A percentile compares a stretch with the other conserved stretches of the same genome.
Conservation (phyloP, 2,329 filamentous ascomycete species). For the Ascochyta fabae region DNA sequence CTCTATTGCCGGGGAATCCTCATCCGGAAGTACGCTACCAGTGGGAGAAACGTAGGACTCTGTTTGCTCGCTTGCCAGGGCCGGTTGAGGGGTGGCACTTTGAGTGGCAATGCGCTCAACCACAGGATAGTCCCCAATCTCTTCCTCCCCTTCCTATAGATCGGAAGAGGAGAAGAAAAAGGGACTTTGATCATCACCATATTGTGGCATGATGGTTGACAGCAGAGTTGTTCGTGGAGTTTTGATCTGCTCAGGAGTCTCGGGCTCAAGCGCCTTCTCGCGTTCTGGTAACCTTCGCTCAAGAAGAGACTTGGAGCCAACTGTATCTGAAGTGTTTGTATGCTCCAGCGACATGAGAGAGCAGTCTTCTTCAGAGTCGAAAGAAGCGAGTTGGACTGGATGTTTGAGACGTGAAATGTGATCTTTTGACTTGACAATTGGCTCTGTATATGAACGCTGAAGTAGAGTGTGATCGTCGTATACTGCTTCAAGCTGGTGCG, state of each 20-base stretch:
- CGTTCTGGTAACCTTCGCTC: not conserved
- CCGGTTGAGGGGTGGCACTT: not conserved
- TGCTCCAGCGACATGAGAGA: not conserved
- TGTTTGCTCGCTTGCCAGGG: not conserved
- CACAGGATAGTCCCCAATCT: not conserved
- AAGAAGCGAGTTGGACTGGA: not conserved
- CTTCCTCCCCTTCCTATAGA: slow-evolving; percentile 8
- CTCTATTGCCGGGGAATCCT: not conserved
- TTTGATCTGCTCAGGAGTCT: not conserved
- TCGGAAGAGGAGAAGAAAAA: slow-evolving; percentile 10
- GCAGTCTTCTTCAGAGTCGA: not conserved
- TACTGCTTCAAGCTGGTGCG: not conserved
- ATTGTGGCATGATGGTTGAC: not conserved
- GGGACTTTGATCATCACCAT: slow-evolving; percentile 4
- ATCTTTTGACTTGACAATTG: not conserved
- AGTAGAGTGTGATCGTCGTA: not conserved
- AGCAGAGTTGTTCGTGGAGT: not conserved
- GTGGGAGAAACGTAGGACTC: not conserved
- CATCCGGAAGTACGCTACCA: not conserved
- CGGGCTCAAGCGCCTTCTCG: not conserved
- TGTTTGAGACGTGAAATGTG: not conserved
- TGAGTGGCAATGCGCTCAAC: slow-evolving; percentile 1
- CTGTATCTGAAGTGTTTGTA: not conserved
- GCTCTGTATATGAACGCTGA: not conserved
- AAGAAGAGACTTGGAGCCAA: not conserved